Conservation (phyloP, 345 rosid species). For the Dipteronia dyeriana region DNA sequence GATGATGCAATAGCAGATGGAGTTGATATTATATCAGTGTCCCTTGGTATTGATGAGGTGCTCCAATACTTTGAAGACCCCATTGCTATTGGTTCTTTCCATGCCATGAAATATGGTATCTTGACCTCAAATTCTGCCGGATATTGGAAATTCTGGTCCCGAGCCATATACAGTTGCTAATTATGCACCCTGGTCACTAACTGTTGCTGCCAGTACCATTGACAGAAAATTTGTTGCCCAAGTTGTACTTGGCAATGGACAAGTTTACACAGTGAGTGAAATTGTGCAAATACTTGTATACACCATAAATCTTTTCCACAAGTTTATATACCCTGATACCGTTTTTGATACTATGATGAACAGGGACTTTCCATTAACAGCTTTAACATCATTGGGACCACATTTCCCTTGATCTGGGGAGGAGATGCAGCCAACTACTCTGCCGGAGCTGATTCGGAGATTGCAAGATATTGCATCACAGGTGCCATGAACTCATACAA, state of each 20-base stretch:
- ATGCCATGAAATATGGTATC: constrained; percentile 30
- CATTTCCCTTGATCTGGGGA: constrained; percentile 22
- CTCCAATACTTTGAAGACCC: constrained; percentile 19
- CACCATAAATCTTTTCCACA: background rate
- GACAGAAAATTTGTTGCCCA: constrained; percentile 31
- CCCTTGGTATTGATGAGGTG: constrained; percentile 19
- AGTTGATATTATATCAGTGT: constrained; percentile 34
- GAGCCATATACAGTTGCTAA: constrained; percentile 19
- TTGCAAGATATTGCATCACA: constrained; percentile 10
- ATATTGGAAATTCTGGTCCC: constrained; percentile 28
- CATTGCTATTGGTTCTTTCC: constrained; percentile 32
- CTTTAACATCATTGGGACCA: background rate
- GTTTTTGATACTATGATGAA: background rate
- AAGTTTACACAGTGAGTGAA: constrained; percentile 18
- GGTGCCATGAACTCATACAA: constrained; percentile 15
- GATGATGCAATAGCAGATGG: constrained; percentile 40
- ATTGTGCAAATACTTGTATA: background rate
- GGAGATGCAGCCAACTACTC: constrained; percentile 29
- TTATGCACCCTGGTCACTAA: constrained; percentile 34
- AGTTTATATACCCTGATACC: background rate
- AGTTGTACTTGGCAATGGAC: constrained; percentile 32
- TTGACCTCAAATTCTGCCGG: constrained; percentile 33
- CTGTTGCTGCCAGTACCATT: constrained; percentile 38
- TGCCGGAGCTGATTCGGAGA: background rate
- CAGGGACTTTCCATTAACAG: constrained; percentile 22